Evolutionary conservation across 179 eudicot species (phyloP), one percentile per base, ranked within the genome.

Genomic region (Actinidia arguta): DNA sequence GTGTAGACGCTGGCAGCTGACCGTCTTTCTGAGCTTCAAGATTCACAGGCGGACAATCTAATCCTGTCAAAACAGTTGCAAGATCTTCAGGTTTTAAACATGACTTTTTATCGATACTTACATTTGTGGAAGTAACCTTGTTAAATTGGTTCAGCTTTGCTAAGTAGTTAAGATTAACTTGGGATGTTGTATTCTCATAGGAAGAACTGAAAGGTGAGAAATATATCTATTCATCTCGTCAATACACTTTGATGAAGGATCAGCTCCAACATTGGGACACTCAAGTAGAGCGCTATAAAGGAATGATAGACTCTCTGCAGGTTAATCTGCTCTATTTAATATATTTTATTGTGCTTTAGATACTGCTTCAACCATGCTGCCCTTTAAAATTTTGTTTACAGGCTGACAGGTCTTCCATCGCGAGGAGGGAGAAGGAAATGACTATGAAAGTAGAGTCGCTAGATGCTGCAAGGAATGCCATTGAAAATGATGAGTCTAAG

Each of bases 251-350:
- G 77, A 83, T 91, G 61, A 93, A 86, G 88, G 99, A 96, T 88
- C 98, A 94, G 85, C 94, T 96, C 72, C 95, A 90, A 68, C 97
- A 96, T 83, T 94, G 99, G 99, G 90, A 87, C 83, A 85, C 90
- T 46, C 98, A 94, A 88, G 90, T 88, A 72, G 86, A 89, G 47
- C 93, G 92, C 18, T 94, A 92, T 85, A 96, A 85, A 87, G 82
- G 75, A 18, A 67, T 93, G 87, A 80, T 91, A 39, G 98, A 93
- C 39, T 90, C 97, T 84, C 84, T 96, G 84, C 98, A 96, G 95
- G 99, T 94, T 81, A 85, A 73, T 78, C 70, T 83, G 3, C 77
- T 83, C 79, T 71, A n/a, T 17, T 75, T 81, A 61, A 52, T 50
- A n/a, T 71, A 69, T 73, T 51, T 84, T 71, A 78, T 24, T 78